Evolutionary conservation across 495 filamentous ascomycete species (phyloP).

Genomic region (Daldinia bambusicola): DNA sequence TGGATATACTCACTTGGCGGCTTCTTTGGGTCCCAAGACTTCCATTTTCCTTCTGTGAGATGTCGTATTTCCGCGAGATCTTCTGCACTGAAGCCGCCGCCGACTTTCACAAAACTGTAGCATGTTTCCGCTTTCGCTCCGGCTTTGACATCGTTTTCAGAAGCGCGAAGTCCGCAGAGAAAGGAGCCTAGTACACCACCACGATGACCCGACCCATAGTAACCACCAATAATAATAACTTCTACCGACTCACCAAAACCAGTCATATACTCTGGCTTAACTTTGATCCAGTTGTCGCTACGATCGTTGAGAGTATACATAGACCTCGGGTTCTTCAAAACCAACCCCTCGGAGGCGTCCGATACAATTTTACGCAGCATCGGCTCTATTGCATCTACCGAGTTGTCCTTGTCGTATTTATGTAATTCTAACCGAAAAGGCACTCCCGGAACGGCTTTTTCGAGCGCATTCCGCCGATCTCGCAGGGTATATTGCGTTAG

Average conservation of each 20-base stretch:
- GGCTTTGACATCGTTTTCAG: slow-evolving; percentile 69
- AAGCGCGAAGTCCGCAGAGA: slow-evolving; percentile 83
- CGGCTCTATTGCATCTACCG: slow-evolving; percentile 77
- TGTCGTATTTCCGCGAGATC: slow-evolving; percentile 87
- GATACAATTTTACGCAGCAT: slow-evolving; percentile 83
- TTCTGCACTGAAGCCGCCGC: slow-evolving; percentile 85
- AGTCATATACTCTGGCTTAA: slow-evolving; percentile 98
- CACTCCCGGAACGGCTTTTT: slow-evolving; percentile 70
- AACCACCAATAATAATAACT: slow-evolving; percentile 88
- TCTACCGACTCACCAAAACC: slow-evolving; percentile 96
- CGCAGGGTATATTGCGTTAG: slow-evolving; percentile 84
- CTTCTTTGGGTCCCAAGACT: slow-evolving; percentile 79
- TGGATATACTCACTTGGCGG: slow-evolving; percentile 85
- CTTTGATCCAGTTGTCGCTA: slow-evolving; percentile 98
- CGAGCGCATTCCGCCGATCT: slow-evolving; percentile 81
- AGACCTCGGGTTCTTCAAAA: slow-evolving; percentile 92
- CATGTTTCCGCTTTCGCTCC: slow-evolving; percentile 74
- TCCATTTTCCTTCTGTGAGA: slow-evolving; percentile 91
- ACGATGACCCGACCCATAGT: slow-evolving; percentile 86
- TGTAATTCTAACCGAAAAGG: slow-evolving; percentile 86
- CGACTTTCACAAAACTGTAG: slow-evolving; percentile 95
- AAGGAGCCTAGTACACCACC: slow-evolving; percentile 87
- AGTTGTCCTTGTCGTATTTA: slow-evolving; percentile 72
- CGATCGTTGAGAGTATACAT: slow-evolving; percentile 88
- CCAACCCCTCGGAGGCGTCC: slow-evolving; percentile 88